phyloP scores from a whole-genome alignment of 805 yeast species.

The Isabelozyma pseudorhagii region DNA sequence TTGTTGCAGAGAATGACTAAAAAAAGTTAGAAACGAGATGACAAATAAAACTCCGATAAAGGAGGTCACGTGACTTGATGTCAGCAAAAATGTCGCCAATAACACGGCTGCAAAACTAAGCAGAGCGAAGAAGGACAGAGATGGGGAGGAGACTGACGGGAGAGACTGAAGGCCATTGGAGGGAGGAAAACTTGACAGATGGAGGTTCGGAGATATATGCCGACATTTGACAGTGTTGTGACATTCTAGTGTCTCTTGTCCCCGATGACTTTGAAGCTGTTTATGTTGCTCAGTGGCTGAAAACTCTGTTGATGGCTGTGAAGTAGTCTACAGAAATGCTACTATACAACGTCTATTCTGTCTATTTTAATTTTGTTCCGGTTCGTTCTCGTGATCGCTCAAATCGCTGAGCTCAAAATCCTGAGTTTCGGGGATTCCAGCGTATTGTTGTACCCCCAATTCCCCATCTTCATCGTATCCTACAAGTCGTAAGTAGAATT shows the following conservation, averaged over 20 bases:
- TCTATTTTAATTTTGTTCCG: not conserved
- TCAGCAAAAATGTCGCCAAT: not conserved
- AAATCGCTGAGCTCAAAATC: slow-evolving; percentile 38
- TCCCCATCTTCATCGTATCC: slow-evolving; percentile 43
- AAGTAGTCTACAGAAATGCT: too few relatives aligned
- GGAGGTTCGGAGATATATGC: too few relatives aligned
- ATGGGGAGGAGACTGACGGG: too few relatives aligned
- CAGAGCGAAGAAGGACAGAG: too few relatives aligned
- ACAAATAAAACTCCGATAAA: not conserved
- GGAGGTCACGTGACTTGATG: not conserved
- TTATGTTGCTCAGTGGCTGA: too few relatives aligned
- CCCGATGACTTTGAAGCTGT: too few relatives aligned
- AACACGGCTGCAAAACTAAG: not conserved
- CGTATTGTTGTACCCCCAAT: slow-evolving; percentile 12
- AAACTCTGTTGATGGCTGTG: too few relatives aligned
- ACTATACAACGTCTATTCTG: not conserved
- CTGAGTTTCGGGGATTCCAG: slow-evolving; percentile 13
- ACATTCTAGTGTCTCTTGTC: too few relatives aligned
- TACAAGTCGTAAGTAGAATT: slow-evolving; percentile 49
- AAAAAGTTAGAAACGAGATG: not conserved
- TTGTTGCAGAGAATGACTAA: not conserved
- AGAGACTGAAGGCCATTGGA: too few relatives aligned
- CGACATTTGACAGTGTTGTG: too few relatives aligned
- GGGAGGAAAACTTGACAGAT: too few relatives aligned
- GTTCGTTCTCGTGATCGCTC: slow-evolving; percentile 16